Evolutionary conservation across 805 yeast species (phyloP), one percentile per base, ranked within the genome.

Genomic region (Candida glaebosa): DNA sequence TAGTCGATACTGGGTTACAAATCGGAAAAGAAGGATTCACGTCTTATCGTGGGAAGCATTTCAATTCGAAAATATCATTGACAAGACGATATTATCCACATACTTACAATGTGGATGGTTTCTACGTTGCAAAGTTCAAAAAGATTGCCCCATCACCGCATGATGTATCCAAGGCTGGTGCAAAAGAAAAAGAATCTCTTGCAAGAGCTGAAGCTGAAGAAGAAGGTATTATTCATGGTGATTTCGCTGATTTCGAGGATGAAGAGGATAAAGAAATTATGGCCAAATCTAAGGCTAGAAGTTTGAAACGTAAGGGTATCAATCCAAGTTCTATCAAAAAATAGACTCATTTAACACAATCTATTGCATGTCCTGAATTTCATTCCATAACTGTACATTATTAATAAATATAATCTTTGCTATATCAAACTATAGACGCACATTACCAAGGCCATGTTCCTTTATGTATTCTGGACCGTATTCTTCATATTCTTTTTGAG

Each of bases 41-140:
- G 4, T 82, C 90, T 31, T 93, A 76, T 71, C 78, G 98, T 62
- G 99, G 99, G 38, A 91, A 90, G 66, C 86, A 79, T 43, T 93
- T 90, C 74, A 81, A 85, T 60, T 77, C 87, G 34, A 79, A 78
- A 52, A 63, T 93, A 41, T 78, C 79, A 38, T 69, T 91, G 53
- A 90, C 98, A 2, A 81, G 96, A 73, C 81, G 99, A 65, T 93
- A 91, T 67, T 93, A 93, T 63, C 99, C 99, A 41, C 99, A 93
- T 68, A 90, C 96, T 19, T 93, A 93, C 62, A 93, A 93, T 63
- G 99, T 93, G 41, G 99, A 93, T 67, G 99, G 99, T 18, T 93
- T 93, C 77, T 93, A 71, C 64, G 99, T 93, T 45, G 99, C 99
- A 42, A 93, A 91, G 65, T 87, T 93, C 74, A 81, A 87, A 70